phyloP scores from a whole-genome alignment of 2,329 filamentous ascomycete genomes.

The Didymosphaeria variabile region DNA sequence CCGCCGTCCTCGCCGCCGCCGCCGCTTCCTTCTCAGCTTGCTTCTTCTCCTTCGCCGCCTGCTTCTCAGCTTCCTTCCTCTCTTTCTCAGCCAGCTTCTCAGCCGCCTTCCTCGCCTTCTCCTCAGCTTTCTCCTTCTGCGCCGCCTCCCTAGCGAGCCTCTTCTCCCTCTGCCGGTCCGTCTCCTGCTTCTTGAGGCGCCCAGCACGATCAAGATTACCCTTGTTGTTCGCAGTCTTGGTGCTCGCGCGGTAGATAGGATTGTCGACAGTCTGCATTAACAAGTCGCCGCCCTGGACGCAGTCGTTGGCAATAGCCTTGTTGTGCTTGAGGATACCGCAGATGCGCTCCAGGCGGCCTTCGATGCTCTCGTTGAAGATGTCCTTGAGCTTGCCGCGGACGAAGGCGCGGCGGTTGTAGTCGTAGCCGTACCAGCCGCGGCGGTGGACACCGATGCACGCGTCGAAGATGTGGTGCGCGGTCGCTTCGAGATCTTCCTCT shows the following conservation, averaged over 20 bases:
- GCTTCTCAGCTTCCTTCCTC: neutral
- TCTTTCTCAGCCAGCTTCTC: neutral
- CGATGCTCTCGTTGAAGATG: slow-evolving; percentile 23
- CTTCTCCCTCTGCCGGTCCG: neutral
- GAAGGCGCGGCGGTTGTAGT: slow-evolving; percentile 35
- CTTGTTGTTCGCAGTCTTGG: slow-evolving; percentile 35
- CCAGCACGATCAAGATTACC: slow-evolving; percentile 33
- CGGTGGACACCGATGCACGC: slow-evolving; percentile 34
- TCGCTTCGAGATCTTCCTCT: slow-evolving; percentile 36
- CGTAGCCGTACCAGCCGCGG: slow-evolving; percentile 31
- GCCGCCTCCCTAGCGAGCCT: neutral
- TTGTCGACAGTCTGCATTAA: slow-evolving; percentile 38
- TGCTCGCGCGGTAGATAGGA: slow-evolving; percentile 27
- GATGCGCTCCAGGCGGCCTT: slow-evolving; percentile 31
- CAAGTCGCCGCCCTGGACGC: slow-evolving; percentile 33
- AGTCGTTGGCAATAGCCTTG: slow-evolving; percentile 42
- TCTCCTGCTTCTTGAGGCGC: slow-evolving; percentile 18
- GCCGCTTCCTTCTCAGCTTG: neutral
- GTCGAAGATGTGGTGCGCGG: slow-evolving; percentile 43
- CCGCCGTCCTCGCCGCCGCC: neutral
- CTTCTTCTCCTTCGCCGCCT: slow-evolving; percentile 6
- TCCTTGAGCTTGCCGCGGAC: slow-evolving; percentile 37
- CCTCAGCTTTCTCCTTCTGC: too few species aligned
- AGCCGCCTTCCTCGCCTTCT: slow-evolving; percentile 4
- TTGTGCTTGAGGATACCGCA: slow-evolving; percentile 28